Conservation (phyloP, 2,329 filamentous ascomycete species). For the Trichoderma harzianum region DNA sequence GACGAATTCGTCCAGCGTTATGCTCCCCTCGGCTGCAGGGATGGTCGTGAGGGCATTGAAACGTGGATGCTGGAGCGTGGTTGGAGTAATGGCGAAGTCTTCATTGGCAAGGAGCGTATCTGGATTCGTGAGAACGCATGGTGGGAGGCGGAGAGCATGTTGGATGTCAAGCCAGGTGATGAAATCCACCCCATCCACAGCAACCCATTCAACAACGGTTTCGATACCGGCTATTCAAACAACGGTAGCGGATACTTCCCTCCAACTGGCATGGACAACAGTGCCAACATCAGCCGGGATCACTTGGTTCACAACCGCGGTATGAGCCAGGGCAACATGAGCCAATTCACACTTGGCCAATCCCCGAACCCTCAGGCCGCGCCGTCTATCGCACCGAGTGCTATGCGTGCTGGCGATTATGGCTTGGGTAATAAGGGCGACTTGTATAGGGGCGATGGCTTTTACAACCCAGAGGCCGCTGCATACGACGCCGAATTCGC, state of each 20-base stretch:
- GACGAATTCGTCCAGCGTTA: constrained; percentile 90
- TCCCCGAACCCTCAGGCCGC: constrained; percentile 38
- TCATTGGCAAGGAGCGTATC: constrained; percentile 84
- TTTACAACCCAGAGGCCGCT: constrained; percentile 68
- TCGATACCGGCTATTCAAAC: constrained; percentile 71
- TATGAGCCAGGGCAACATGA: constrained; percentile 53
- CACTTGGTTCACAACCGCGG: constrained; percentile 63
- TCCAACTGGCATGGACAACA: constrained; percentile 56
- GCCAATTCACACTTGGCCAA: constrained; percentile 50
- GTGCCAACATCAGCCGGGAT: constrained; percentile 66
- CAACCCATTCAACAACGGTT: constrained; percentile 43
- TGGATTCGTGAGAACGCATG: constrained; percentile 94
- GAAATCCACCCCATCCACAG: constrained; percentile 40
- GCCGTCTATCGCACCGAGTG: constrained; percentile 60
- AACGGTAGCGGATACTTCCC: constrained; percentile 68
- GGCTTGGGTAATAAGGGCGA: constrained; percentile 86
- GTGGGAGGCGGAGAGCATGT: constrained; percentile 97
- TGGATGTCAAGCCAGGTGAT: constrained; percentile 75
- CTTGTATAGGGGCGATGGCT: constrained; percentile 66
- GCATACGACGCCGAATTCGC: constrained; percentile 71
- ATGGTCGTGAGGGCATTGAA: constrained; percentile 88
- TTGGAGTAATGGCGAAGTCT: constrained; percentile 97
- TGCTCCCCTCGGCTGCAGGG: constrained; percentile 75
- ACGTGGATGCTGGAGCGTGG: constrained; percentile 92
- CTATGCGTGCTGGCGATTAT: constrained; percentile 73